Conservation (phyloP, 495 filamentous ascomycete genomes). For the Elasticomyces elasticus region DNA sequence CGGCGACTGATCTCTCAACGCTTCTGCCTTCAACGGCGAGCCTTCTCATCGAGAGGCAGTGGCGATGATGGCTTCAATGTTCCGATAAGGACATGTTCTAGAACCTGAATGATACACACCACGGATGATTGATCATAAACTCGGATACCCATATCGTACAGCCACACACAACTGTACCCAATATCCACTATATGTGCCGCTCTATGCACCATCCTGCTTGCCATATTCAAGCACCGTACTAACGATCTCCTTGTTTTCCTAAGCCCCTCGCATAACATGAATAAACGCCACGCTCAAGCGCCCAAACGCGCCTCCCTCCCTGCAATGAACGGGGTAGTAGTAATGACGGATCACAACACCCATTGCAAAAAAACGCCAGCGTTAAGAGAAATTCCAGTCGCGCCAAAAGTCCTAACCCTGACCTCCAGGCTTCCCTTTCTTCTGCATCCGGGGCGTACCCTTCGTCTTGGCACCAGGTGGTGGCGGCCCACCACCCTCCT, state of each 20-base stretch:
- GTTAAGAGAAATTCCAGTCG: background rate
- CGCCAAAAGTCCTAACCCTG: background rate
- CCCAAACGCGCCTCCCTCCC: background rate
- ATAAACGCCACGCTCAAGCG: background rate
- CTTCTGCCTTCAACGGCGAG: no score
- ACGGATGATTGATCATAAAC: background rate
- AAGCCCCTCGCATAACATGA: background rate
- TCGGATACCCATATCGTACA: background rate
- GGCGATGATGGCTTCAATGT: no score
- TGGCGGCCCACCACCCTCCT: conserved; percentile 9
- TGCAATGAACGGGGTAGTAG: background rate
- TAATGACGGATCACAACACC: background rate
- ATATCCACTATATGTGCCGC: background rate
- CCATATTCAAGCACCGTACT: background rate
- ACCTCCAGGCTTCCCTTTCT: conserved; percentile 24
- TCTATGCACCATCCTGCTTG: background rate
- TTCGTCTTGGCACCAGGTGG: conserved; percentile 20
- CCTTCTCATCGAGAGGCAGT: no score
- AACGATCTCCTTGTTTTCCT: background rate
- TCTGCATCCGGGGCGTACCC: conserved; percentile 28
- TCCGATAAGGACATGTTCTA: no score
- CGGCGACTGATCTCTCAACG: no score
- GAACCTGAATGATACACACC: background rate
- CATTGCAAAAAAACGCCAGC: background rate
- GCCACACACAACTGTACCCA: background rate